Evolutionary conservation across 2,329 filamentous ascomycete genomes (phyloP).

Genomic region (Aspergillus amoenus): DNA sequence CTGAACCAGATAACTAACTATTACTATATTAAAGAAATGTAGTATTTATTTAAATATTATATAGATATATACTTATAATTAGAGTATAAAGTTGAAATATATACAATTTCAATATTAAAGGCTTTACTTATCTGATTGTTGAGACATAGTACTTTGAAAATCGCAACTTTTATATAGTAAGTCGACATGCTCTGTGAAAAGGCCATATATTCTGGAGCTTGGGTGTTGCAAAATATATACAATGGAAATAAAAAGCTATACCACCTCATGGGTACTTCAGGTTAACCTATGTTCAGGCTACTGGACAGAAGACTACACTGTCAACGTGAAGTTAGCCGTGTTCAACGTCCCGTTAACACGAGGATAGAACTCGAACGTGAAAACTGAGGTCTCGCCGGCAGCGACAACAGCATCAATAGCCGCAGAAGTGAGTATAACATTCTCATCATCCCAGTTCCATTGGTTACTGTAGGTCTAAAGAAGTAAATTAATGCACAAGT

Average conservation of each 20-base stretch:
- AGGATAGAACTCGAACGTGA: conserved; percentile 59
- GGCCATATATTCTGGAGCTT: too few relatives aligned
- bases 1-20: neutral
- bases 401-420: conserved; percentile 50
- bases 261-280: too few relatives aligned
- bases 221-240: too few relatives aligned
- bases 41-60: too few relatives aligned
- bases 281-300: too few relatives aligned
- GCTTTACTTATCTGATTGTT: too few relatives aligned
- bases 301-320: conserved; percentile 26
- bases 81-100: too few relatives aligned
- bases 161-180: too few relatives aligned
- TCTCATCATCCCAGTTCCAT: conserved; percentile 51
- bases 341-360: conserved; percentile 47
- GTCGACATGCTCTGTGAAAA: too few relatives aligned
- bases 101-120: too few relatives aligned
- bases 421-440: conserved; percentile 48
- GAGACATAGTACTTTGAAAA: too few relatives aligned
- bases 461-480: conserved; percentile 49
- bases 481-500: neutral
- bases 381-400: conserved; percentile 45
- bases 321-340: conserved; percentile 50
- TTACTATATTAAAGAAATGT: neutral
- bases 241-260: neutral
- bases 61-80: too few relatives aligned